These are phyloP conservation scores for Odonthalia washingtoniensis DNA, from an alignment of 31 red algal genomes.

Conservation along the genomic window DNA sequence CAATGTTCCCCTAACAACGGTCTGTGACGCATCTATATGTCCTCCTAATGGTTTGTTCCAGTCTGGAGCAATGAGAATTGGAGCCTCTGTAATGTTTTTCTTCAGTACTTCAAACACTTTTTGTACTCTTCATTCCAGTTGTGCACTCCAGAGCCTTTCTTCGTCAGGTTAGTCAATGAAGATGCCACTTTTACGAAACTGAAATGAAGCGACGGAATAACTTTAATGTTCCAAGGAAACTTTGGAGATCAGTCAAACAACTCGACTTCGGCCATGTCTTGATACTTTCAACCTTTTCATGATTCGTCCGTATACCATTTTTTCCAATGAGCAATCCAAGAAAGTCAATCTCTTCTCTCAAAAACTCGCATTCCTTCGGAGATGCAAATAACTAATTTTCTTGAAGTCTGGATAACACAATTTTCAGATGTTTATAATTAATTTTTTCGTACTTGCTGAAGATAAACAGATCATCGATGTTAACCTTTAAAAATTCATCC, in stretches of 20 bases:
- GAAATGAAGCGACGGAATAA: slow-evolving; percentile 17
- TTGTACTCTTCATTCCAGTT: not conserved
- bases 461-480: slow-evolving; percentile 23
- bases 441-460: slow-evolving; percentile 22
- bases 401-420: not conserved
- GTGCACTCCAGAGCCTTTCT: not conserved
- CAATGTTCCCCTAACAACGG: slow-evolving; percentile 17
- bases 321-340: not conserved
- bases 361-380: slow-evolving; percentile 16
- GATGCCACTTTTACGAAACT: not conserved
- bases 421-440: slow-evolving; percentile 5
- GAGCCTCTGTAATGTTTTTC: not conserved
- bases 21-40: slow-evolving; percentile 20
- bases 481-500: slow-evolving; percentile 15
- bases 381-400: not conserved
- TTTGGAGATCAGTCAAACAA: slow-evolving; percentile 2
- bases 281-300: slow-evolving; percentile 8
- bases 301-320: not conserved
- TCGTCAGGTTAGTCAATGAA: not conserved
- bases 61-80: slow-evolving; percentile 24
- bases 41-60: slow-evolving; percentile 18
- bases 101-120: not conserved
- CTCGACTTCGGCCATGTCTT: slow-evolving; percentile 29
- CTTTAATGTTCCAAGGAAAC: not conserved
- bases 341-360: slow-evolving; percentile 25